Percentiles rank a stretch among this genome's conserved stretches.
Evolutionary conservation across 1,284 basidiomycete genomes (phyloP).

Genomic region (Fomitopsis schrenkii): DNA sequence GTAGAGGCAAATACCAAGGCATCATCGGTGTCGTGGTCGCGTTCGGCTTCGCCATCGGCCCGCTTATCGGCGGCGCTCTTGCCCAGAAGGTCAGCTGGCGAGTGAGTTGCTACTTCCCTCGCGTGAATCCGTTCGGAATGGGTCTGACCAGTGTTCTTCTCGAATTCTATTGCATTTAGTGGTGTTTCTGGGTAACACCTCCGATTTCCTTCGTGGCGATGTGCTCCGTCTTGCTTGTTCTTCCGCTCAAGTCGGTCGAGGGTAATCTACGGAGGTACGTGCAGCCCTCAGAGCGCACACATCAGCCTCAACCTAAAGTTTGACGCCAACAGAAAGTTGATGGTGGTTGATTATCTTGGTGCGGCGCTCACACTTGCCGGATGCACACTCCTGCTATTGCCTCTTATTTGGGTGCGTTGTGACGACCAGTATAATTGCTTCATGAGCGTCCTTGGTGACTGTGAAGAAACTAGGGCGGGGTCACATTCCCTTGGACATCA

Average conservation of each 20-base stretch:
- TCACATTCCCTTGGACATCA: conserved; percentile 66
- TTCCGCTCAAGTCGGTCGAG: conserved; percentile 63
- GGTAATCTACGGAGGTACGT: conserved; percentile 48
- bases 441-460: not conserved
- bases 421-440: not conserved
- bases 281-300: not conserved
- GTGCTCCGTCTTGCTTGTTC: conserved; percentile 51
- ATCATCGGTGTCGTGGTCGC: conserved; percentile 54
- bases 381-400: conserved; percentile 62
- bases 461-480: conserved; percentile 47
- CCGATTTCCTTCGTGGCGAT: conserved; percentile 53
- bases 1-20: conserved; percentile 62
- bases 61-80: conserved; percentile 54
- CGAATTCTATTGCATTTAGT: conserved; percentile 27
- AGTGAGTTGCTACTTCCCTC: conserved; percentile 30
- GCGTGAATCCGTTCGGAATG: conserved; percentile 7
- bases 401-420: conserved; percentile 65
- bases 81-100: conserved; percentile 59
- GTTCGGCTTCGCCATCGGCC: conserved; percentile 49
- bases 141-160: not conserved
- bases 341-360: conserved; percentile 67
- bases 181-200: conserved; percentile 67
- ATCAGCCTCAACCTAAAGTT: not conserved
- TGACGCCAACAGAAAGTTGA: conserved; percentile 45
- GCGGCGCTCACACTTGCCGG: conserved; percentile 53